These are phyloP conservation scores for Globisporangium orthogonon DNA, from an alignment of 352 stramenopile species.

Conservation along the genomic window DNA sequence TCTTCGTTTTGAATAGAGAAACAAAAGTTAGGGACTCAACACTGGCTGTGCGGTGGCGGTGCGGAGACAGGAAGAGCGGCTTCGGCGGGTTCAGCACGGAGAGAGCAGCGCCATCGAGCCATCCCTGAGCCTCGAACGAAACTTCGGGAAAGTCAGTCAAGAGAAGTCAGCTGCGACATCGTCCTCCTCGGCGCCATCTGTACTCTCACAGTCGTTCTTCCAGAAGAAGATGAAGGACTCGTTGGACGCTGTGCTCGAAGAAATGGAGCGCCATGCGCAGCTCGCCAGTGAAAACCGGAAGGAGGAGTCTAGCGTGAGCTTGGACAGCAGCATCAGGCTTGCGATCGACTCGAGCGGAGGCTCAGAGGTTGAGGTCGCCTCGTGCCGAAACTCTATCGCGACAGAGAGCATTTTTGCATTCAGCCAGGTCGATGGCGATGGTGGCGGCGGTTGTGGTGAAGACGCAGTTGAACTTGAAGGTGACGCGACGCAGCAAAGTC, in stretches of 20 bases:
- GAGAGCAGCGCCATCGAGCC: slow-evolving; percentile 39
- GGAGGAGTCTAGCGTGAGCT: neutral
- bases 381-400: slow-evolving; percentile 38
- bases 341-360: slow-evolving; percentile 8
- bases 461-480: neutral
- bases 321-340: slow-evolving; percentile 6
- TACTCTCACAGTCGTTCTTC: slow-evolving; percentile 82
- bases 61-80: slow-evolving; percentile 56
- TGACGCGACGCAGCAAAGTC: slow-evolving; percentile 15
- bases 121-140: slow-evolving; percentile 50
- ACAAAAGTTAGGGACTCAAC: neutral
- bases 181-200: slow-evolving; percentile 16
- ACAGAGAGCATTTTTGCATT: slow-evolving; percentile 44
- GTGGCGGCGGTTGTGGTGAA: slow-evolving; percentile 1
- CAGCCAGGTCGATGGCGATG: slow-evolving; percentile 24
- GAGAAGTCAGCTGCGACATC: slow-evolving; percentile 10
- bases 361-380: slow-evolving; percentile 16
- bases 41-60: slow-evolving; percentile 1
- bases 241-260: slow-evolving; percentile 41
- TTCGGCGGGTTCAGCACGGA: slow-evolving; percentile 40
- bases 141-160: slow-evolving; percentile 16
- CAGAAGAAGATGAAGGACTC: slow-evolving; percentile 71
- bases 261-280: slow-evolving; percentile 25
- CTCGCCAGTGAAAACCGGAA: neutral
- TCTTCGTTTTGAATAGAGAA: no score